phyloP scores from a whole-genome alignment of 2,329 filamentous ascomycete species.

The Myriosclerotinia curreyana region DNA sequence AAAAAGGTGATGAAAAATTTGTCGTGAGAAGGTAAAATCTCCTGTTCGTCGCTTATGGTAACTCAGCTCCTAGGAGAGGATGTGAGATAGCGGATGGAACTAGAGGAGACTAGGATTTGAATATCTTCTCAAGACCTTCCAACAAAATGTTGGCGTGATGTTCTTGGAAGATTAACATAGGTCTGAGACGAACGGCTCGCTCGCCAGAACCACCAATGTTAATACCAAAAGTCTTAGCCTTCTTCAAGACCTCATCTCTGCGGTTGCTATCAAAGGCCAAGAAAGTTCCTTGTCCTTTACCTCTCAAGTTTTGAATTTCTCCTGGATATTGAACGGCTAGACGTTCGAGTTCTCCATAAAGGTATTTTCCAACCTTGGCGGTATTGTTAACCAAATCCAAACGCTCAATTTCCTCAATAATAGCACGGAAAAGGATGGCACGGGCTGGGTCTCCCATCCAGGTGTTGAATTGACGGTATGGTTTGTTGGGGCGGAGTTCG shows the following conservation, averaged over 20 bases:
- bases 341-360: slow-evolving; percentile 62
- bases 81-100: slow-evolving; percentile 3
- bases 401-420: slow-evolving; percentile 70
- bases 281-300: slow-evolving; percentile 74
- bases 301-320: slow-evolving; percentile 70
- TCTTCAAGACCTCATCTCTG: slow-evolving; percentile 65
- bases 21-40: slow-evolving; percentile 1
- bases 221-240: slow-evolving; percentile 68
- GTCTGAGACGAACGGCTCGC: slow-evolving; percentile 66
- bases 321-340: slow-evolving; percentile 64
- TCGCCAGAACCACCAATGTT: slow-evolving; percentile 76
- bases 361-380: slow-evolving; percentile 57
- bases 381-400: slow-evolving; percentile 68
- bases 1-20: neutral
- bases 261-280: slow-evolving; percentile 75
- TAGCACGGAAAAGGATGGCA: slow-evolving; percentile 72
- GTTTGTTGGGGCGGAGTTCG: slow-evolving; percentile 73
- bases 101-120: slow-evolving; percentile 32
- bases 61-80: neutral
- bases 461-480: slow-evolving; percentile 84
- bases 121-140: slow-evolving; percentile 65
- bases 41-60: neutral
- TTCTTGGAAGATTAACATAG: slow-evolving; percentile 85
- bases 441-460: slow-evolving; percentile 83
- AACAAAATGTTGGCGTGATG: slow-evolving; percentile 84